Evolutionary conservation across 768 basidiomycete genomes (phyloP), one percentile per base, ranked within the genome.

Genomic region (Lentinula boryana): DNA sequence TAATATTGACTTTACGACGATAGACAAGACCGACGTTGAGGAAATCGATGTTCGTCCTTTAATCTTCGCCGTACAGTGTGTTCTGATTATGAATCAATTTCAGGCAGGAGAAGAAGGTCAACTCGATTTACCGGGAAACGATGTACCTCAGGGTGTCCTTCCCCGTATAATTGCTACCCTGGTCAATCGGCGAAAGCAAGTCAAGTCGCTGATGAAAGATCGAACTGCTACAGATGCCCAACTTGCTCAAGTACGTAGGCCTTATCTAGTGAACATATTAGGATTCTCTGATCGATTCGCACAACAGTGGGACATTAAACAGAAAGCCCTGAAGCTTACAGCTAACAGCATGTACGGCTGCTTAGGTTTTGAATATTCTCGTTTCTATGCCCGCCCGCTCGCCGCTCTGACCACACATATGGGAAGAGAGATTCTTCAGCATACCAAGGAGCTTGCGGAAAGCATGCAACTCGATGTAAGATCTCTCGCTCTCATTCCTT

Each of bases 311-410:
- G 95, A 99, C 68, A 97, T 98, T 76, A 95, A 94, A 70, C 97
- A 99, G 67, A 88, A 92, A 72, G 97, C 97, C 1, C 79, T 98
- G 54, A 98, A 98, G 75, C 85, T 98, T 36, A 99, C 97, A 4
- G 97, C 97, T 53, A 98, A 99, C 77, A 95, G 93, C 80, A 99
- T 98, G 97, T 99, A 99, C 72, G 97, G 97, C 16, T 99, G 97
- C 79, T 87, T 99, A 21, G 97, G 97, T 52, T 98, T 98, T 70
- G 94, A 95, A 69, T 91, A 94, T 66, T 98, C 97, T 9, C 80
- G 97, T 54, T 98, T 98, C 79, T 98, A 95, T 65, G 97, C 97
- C 21, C 84, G 93, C 46, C 94, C 95, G 0, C 84, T 99, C n/a
- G 97, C 97, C 15, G 94, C 97, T 48, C 82, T 99, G 52, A 98